Evolutionary conservation across 2,329 filamentous ascomycete genomes (phyloP).

Genomic region (Fusarium oxysporum): DNA sequence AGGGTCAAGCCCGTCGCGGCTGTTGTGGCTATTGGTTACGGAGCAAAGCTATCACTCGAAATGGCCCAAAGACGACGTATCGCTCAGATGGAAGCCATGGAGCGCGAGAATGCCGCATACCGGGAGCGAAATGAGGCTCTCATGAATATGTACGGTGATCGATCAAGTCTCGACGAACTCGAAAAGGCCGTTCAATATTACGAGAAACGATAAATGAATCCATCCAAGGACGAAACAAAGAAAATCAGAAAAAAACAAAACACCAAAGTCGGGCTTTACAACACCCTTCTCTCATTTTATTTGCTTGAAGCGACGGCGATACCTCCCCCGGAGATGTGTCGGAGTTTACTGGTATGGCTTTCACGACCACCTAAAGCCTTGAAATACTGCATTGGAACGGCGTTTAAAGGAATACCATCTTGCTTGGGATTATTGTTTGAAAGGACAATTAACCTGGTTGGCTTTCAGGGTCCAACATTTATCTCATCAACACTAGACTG

Average conservation of each 20-base stretch:
- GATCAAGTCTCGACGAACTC: constrained; percentile 60
- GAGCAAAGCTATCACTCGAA: constrained; percentile 50
- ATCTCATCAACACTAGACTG: constrained; percentile 6
- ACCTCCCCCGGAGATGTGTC: constrained; percentile 12
- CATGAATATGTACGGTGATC: constrained; percentile 63
- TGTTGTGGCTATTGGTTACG: constrained; percentile 51
- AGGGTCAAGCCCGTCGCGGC: constrained; percentile 51
- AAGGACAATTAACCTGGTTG: constrained; percentile 4
- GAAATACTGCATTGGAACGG: constrained; percentile 36
- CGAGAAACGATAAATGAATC: constrained; percentile 50
- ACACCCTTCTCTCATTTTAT: constrained; percentile 5
- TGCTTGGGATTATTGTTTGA: constrained; percentile 19
- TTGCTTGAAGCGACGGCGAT: constrained; percentile 24
- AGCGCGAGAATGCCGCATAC: constrained; percentile 51
- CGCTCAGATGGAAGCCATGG: constrained; percentile 47
- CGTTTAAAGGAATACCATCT: constrained; percentile 40
- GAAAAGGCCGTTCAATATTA: constrained; percentile 62
- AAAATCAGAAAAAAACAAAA: constrained; percentile 1
- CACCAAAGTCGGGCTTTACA: not conserved
- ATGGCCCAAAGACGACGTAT: constrained; percentile 44
- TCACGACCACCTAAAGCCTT: constrained; percentile 22
- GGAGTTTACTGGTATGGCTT: constrained; percentile 29
- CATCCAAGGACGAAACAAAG: not conserved
- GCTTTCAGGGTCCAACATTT: not conserved
- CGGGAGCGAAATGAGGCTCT: constrained; percentile 56